phyloP scores from a whole-genome alignment of 2,329 filamentous ascomycete species.

The Colletotrichum magnum region DNA sequence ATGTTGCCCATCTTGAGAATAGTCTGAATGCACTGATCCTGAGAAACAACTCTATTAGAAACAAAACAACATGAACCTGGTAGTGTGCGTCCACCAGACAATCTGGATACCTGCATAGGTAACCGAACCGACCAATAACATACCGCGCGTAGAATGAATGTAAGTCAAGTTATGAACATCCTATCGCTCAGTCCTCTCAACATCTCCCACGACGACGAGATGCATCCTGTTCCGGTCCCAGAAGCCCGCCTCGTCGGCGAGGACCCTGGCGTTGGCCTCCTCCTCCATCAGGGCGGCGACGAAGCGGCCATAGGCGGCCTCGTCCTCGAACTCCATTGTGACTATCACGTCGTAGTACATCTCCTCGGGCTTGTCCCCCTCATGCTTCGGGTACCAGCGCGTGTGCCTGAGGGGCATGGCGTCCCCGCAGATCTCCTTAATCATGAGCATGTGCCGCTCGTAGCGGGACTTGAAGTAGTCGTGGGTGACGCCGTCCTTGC shows the following conservation, averaged over 20 bases:
- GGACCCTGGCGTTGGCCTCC: conserved; percentile 19
- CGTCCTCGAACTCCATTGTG: conserved; percentile 20
- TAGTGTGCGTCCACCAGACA: no score
- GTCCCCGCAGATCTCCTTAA: conserved; percentile 17
- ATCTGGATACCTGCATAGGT: no score
- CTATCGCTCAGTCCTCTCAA: background rate
- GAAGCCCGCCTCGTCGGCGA: conserved; percentile 27
- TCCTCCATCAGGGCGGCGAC: background rate
- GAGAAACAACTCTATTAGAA: no score
- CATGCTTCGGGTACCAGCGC: conserved; percentile 23
- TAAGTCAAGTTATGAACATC: background rate
- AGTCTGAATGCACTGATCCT: no score
- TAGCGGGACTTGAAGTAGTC: conserved; percentile 31
- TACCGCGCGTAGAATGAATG: background rate
- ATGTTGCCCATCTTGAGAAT: no score
- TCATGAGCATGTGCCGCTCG: conserved; percentile 28
- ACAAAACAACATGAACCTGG: no score
- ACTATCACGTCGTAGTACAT: conserved; percentile 30
- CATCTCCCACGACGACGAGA: conserved; percentile 3
- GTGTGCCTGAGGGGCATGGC: conserved; percentile 30
- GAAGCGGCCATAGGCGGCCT: conserved; percentile 13
- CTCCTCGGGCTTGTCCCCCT: conserved; percentile 13
- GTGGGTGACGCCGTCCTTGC: conserved; percentile 25
- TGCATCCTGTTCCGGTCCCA: conserved; percentile 31
- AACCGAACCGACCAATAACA: no score